A percentile compares a stretch with the other conserved stretches of the same genome.
phyloP scores from a whole-genome alignment of 2,329 filamentous ascomycete species.

The Penicillium sp. region DNA sequence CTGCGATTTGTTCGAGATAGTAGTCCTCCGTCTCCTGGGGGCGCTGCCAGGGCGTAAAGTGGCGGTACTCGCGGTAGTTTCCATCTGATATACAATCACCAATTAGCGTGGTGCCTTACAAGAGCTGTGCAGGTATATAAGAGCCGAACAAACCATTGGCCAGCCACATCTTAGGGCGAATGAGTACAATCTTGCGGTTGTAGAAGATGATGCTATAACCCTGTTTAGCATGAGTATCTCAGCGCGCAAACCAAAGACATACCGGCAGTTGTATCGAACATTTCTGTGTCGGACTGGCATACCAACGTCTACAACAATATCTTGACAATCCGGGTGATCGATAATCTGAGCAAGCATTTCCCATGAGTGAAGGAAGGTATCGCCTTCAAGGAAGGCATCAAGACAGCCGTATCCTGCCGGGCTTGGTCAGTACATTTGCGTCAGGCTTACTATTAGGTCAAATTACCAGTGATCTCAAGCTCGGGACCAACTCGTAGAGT shows the following conservation, averaged over 20 bases:
- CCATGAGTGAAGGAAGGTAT: constrained; percentile 65
- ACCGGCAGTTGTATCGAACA: constrained; percentile 68
- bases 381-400: constrained; percentile 69
- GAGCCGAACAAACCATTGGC: constrained; percentile 59
- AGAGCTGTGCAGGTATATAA: background rate
- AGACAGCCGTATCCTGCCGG: constrained; percentile 64
- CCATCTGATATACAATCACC: constrained; percentile 54
- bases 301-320: constrained; percentile 70
- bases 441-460: background rate
- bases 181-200: constrained; percentile 71
- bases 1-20: constrained; percentile 65
- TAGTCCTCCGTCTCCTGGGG: constrained; percentile 66
- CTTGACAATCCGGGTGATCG: constrained; percentile 63
- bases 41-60: constrained; percentile 69
- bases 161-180: constrained; percentile 74
- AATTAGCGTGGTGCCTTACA: background rate
- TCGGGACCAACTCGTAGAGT: constrained; percentile 65
- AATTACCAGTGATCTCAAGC: constrained; percentile 59
- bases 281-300: constrained; percentile 68
- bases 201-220: constrained; percentile 60
- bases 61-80: constrained; percentile 66
- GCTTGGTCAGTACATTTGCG: background rate
- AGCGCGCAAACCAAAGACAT: background rate
- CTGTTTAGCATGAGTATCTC: background rate
- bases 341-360: constrained; percentile 69